A percentile compares a stretch with the other conserved stretches of the same genome.
phyloP scores from a whole-genome alignment of 306 rosid genomes.

The Sicyos edulis region DNA sequence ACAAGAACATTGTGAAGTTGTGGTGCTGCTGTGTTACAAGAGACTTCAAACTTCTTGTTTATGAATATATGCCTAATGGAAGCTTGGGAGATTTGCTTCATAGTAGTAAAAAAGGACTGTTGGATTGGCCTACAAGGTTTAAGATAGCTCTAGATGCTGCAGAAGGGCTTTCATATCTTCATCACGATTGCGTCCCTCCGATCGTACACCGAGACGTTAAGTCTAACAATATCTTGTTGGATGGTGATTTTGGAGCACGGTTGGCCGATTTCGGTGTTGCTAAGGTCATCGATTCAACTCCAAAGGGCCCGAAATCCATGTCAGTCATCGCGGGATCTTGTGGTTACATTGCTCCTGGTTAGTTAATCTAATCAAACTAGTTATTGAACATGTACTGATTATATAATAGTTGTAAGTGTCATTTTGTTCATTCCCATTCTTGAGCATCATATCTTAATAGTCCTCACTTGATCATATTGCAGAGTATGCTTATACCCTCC shows the following conservation, averaged over 20 bases:
- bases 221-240: constrained; percentile 86
- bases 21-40: constrained; percentile 82
- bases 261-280: constrained; percentile 95
- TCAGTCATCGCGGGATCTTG: constrained; percentile 86
- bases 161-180: constrained; percentile 76
- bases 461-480: constrained; percentile 22
- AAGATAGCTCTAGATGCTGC: constrained; percentile 83
- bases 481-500: constrained; percentile 89
- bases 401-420: background rate
- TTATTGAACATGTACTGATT: too few relatives aligned
- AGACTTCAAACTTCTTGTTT: constrained; percentile 62
- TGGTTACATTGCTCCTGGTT: constrained; percentile 96
- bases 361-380: background rate
- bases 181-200: constrained; percentile 78
- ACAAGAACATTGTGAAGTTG: constrained; percentile 71
- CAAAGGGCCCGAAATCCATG: constrained; percentile 50
- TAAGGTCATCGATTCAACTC: constrained; percentile 64
- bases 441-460: background rate
- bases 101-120: constrained; percentile 50
- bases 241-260: constrained; percentile 66
- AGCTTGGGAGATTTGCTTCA: constrained; percentile 79
- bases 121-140: constrained; percentile 87
- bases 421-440: background rate
- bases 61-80: constrained; percentile 78
- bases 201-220: constrained; percentile 81